Evolutionary conservation across 345 rosid species (phyloP).

Genomic region (Dimocarpus longan): DNA sequence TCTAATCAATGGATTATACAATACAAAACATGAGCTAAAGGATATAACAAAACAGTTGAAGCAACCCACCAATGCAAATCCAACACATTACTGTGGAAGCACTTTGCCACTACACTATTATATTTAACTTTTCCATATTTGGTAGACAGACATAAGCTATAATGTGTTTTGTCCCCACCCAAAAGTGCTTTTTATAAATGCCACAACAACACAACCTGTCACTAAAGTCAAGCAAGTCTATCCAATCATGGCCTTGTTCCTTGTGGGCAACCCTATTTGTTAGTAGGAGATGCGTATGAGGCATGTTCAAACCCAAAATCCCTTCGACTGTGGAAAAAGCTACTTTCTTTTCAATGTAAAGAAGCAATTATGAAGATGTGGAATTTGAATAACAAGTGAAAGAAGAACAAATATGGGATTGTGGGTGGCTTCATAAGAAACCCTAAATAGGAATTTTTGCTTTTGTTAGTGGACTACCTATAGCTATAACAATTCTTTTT

Average conservation of each 20-base stretch:
- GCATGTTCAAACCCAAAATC: conserved; percentile 11
- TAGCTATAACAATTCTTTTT: not conserved
- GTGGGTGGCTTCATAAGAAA: conserved; percentile 13
- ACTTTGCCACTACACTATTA: conserved; percentile 19
- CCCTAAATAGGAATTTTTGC: conserved; percentile 32
- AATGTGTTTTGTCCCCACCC: conserved; percentile 28
- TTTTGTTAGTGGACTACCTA: conserved; percentile 28
- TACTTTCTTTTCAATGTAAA: conserved; percentile 42
- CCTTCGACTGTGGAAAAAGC: conserved; percentile 52
- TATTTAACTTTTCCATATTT: conserved; percentile 22
- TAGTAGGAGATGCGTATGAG: conserved; percentile 36
- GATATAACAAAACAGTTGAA: not conserved
- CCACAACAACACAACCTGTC: conserved; percentile 8
- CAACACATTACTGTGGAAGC: conserved; percentile 19
- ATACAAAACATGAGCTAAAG: not conserved
- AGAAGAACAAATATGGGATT: not conserved
- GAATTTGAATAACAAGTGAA: conserved; percentile 17
- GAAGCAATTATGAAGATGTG: conserved; percentile 41
- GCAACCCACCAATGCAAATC: conserved; percentile 6
- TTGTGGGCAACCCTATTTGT: conserved; percentile 30
- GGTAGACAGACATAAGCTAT: conserved; percentile 11
- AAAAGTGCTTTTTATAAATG: not conserved
- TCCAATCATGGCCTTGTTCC: conserved; percentile 15
- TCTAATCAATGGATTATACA: not conserved
- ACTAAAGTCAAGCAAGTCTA: conserved; percentile 28